Percentiles rank a stretch among this genome's conserved stretches.
phyloP scores from a whole-genome alignment of 768 basidiomycete genomes.

The Grammothele lineata region DNA sequence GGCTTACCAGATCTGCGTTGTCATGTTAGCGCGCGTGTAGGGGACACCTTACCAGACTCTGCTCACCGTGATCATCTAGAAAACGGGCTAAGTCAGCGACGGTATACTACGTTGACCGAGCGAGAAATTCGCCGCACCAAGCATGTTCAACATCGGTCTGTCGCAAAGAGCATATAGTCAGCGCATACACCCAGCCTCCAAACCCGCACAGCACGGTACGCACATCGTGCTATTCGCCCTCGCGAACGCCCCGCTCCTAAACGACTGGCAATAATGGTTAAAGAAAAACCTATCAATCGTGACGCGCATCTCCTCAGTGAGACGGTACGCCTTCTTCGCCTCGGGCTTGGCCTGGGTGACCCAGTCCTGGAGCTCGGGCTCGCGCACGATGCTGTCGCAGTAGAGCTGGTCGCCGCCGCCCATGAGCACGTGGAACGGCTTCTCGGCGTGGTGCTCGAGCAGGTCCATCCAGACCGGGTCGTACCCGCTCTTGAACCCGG shows the following conservation, averaged over 20 bases:
- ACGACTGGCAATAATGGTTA: conserved; percentile 85
- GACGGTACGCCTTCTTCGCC: conserved; percentile 50
- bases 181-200: neutral
- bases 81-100: no score
- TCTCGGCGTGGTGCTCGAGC: conserved; percentile 71
- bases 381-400: conserved; percentile 76
- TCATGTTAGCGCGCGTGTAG: conserved; percentile 7
- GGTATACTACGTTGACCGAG: no score
- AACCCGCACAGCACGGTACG: conserved; percentile 29
- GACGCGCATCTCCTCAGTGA: conserved; percentile 67
- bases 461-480: conserved; percentile 95
- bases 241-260: conserved; percentile 87
- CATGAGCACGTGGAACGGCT: conserved; percentile 86
- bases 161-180: conserved; percentile 51
- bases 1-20: conserved; percentile 41
- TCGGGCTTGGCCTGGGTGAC: conserved; percentile 53
- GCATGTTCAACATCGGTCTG: conserved; percentile 87
- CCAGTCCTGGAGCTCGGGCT: conserved; percentile 90
- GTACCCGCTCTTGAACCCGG: conserved; percentile 75
- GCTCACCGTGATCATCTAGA: conserved; percentile 79
- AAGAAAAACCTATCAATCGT: conserved; percentile 89
- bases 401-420: conserved; percentile 95
- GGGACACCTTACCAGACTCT: conserved; percentile 3
- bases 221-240: conserved; percentile 89
- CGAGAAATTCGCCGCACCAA: conserved; percentile 58